A percentile compares a stretch with the other conserved stretches of the same genome.
These are phyloP conservation scores for Ceratocystis alfenasii DNA, from an alignment of 2,329 filamentous ascomycete species.

Conservation along the genomic window DNA sequence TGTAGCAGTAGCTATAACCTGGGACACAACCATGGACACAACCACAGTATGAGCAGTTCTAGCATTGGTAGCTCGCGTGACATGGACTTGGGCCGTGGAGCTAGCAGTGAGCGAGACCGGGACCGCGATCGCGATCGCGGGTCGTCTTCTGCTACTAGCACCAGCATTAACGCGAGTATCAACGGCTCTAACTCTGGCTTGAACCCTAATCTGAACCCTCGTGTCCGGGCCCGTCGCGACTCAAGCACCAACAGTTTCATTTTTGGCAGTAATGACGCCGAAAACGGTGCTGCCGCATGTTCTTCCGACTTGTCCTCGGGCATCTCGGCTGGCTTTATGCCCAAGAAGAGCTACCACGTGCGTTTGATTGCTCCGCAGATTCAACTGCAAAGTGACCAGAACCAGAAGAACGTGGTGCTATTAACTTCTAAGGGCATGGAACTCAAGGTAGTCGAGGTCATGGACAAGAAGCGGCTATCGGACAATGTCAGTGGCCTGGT, in stretches of 20 bases:
- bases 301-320: constrained; percentile 50
- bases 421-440: constrained; percentile 97
- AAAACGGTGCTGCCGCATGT: constrained; percentile 31
- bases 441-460: constrained; percentile 91
- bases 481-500: constrained; percentile 92
- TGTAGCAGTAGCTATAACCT: not conserved
- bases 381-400: constrained; percentile 96
- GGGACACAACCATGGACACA: constrained; percentile 8
- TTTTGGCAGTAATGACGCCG: constrained; percentile 11
- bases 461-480: constrained; percentile 87
- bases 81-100: constrained; percentile 2
- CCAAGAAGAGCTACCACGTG: constrained; percentile 89
- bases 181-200: not conserved
- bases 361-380: constrained; percentile 95
- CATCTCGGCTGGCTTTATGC: constrained; percentile 75
- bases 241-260: constrained; percentile 20
- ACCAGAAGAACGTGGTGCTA: constrained; percentile 91
- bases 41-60: constrained; percentile 4
- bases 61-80: constrained; percentile 20
- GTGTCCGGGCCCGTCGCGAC: constrained; percentile 8
- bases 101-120: constrained; percentile 7
- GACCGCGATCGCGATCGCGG: not conserved
- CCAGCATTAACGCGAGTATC: not conserved
- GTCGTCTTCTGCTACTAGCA: constrained; percentile 3
- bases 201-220: constrained; percentile 1